Percentiles rank a stretch among this genome's conserved stretches.
These are phyloP conservation scores for Backusella liffmaniae DNA, from an alignment of 192 early-diverging fungal species.

Conservation along the genomic window DNA sequence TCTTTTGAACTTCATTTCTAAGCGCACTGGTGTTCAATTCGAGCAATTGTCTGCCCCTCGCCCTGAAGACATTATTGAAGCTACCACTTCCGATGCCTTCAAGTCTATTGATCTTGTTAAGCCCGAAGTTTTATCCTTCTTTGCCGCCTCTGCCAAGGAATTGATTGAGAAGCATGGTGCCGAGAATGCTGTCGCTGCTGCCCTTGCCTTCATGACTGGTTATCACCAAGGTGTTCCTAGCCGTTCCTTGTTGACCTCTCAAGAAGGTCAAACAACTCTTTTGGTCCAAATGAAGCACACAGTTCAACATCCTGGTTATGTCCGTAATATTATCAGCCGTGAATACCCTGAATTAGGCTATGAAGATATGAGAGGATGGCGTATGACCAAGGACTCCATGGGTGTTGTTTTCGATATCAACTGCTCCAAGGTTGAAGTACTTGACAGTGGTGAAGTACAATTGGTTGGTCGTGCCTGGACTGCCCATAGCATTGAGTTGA, in stretches of 20 bases:
- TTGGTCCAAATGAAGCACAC: constrained; percentile 65
- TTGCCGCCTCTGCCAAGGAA: constrained; percentile 68
- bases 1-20: constrained; percentile 74
- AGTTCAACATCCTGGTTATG: constrained; percentile 82
- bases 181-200: constrained; percentile 74
- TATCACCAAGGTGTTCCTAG: constrained; percentile 80
- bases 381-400: constrained; percentile 77
- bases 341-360: constrained; percentile 69
- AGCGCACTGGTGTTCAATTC: constrained; percentile 79
- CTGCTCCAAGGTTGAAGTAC: constrained; percentile 63
- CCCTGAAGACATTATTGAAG: constrained; percentile 84
- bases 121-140: constrained; percentile 76
- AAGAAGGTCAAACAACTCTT: constrained; percentile 79
- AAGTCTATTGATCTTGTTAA: constrained; percentile 68
- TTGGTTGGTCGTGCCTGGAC: constrained; percentile 73
- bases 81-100: constrained; percentile 75
- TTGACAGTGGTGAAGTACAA: constrained; percentile 48
- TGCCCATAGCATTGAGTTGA: constrained; percentile 64
- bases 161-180: constrained; percentile 72
- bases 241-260: constrained; percentile 82
- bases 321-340: constrained; percentile 73
- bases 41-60: constrained; percentile 82
- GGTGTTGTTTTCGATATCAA: constrained; percentile 88
- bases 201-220: constrained; percentile 87
- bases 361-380: constrained; percentile 77